These are phyloP conservation scores for Fusarium stilboides DNA, from an alignment of 2,329 filamentous ascomycete species.

Conservation along the genomic window DNA sequence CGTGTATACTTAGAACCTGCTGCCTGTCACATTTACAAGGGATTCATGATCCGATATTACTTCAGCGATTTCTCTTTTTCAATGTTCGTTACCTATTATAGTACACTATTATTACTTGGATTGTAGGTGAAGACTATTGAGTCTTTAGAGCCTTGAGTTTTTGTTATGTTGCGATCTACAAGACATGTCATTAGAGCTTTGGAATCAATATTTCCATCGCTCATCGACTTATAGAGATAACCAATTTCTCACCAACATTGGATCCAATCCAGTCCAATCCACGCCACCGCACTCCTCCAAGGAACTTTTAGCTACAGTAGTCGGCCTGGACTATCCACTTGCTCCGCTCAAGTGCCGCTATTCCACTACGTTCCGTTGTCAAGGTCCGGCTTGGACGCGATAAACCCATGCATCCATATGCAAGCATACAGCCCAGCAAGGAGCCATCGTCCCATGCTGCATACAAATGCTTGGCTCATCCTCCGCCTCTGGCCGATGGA, in stretches of 20 bases:
- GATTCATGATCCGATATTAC: conserved; percentile 36
- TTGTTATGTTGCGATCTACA: conserved; percentile 1
- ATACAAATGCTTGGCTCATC: conserved; percentile 17
- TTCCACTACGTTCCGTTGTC: conserved; percentile 33
- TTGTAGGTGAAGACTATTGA: background rate
- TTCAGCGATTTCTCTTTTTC: conserved; percentile 14
- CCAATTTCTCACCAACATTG: conserved; percentile 13
- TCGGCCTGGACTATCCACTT: conserved; percentile 32
- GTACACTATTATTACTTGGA: background rate
- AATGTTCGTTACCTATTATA: conserved; percentile 2
- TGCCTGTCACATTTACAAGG: background rate
- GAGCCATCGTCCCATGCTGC: conserved; percentile 18
- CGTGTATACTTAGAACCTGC: background rate
- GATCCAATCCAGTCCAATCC: conserved; percentile 5
- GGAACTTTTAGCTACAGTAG: conserved; percentile 1
- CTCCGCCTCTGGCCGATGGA: conserved; percentile 1
- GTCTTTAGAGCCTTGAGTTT: background rate
- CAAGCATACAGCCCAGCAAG: conserved; percentile 18
- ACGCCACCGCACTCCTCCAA: conserved; percentile 25
- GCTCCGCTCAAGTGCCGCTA: conserved; percentile 23
- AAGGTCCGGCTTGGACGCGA: conserved; percentile 3
- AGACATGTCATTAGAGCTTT: conserved; percentile 10
- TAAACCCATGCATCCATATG: conserved; percentile 14
- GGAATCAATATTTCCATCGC: conserved; percentile 7
- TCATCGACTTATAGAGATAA: conserved; percentile 7